Evolutionary conservation across 2,329 filamentous ascomycete genomes (phyloP), one percentile per base, ranked within the genome.

Genomic region (Diplodia corticola): DNA sequence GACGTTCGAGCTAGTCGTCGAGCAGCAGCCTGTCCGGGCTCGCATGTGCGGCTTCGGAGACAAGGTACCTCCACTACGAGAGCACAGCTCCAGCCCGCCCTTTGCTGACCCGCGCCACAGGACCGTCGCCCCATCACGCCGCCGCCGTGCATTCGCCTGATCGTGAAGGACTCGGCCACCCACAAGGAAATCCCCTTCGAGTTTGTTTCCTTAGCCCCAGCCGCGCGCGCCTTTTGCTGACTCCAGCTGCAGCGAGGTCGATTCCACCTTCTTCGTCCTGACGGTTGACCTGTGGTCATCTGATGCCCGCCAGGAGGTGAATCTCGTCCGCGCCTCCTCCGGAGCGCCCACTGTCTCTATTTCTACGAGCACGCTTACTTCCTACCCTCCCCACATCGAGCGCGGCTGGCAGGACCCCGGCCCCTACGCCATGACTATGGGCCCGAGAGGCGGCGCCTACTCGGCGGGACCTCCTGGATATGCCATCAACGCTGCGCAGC

Each of bases 41-140:
- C 91, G 95, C 68, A 98, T 98, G 95, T 99, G 95, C 81, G 95
- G 95, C 7, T 99, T 98, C 80, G 95, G 95, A 69, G 95, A 99
- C 82, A 99, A 98, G 86, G 92, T 95, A 80, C 40, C 40, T 15
- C 46, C 20, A 51, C 9, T 35, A 54, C 51, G 26, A 61, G 37
- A n/a, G 35, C 17, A 28, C 55, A 17, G 13, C 26, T 20, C 28
- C 33, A 46, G n/a, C 22, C 10, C 20, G 5, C 15, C 24, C 28
- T 13, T 10, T 33, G 33, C 54, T 66, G 54, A 63, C 40, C 26
- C 55, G 33, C 50, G 44, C 20, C 28, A 48, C 73, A 96, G 91
- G 95, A 99, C 78, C 91, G 95, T 70, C 87, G 95, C 69, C 95
- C 95, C 28, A 97, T 99, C 72, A 98, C 95, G 30, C 94, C 95